Base-by-base conservation (phyloP, 306 rosid genomes). In the Cucurbita ficifolia region DNA sequence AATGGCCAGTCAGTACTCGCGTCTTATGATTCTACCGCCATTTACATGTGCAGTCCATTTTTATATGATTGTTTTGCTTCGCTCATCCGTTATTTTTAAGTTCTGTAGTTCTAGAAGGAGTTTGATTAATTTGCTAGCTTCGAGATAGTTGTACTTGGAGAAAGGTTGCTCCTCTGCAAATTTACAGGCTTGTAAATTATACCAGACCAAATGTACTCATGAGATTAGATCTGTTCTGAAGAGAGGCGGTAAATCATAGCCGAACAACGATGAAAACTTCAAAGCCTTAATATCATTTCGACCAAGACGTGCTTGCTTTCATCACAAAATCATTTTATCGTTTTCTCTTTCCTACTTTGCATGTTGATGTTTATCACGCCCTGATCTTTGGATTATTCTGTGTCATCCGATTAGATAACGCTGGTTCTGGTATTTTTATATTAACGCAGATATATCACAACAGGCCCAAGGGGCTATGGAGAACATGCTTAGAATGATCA, bases 401-500 rank as follows among this genome's bases (percentile, higher is more conserved):
- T 76, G 5, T 59, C 55, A 42, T 64, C 70, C 55, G 52, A 74
- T 22, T 69, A 63, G 62, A 63, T 50, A 36, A 76, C 55, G 58
- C 55, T 70, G 55, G 19, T 10, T 59, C 35, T 78, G 7, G 54
- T 67, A 3, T 58, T 82, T 17, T 46, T 76, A 77, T 53, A 62
- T 55, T 9, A 18, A 13, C 54, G 79, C 90, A 88, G 96, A 82
- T 10, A 75, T 86, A 75, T 89, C 87, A 17, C 88, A 76, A 35
- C 87, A 89, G 83, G 81, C 76, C 49, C 91, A 89, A 79, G 86
- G 77, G 19, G 83, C 84, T 8, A 82, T 86, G 97, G 96, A 89
- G 79, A 92, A 79, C 81, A 84, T 92, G 94, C 88, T 87, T 57
- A 89, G 85, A 87, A 86, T 82, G 88, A 87, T 65, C 69, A 79